phyloP scores from a whole-genome alignment of 805 yeast genomes.

The Nakazawaea wyomingensis region DNA sequence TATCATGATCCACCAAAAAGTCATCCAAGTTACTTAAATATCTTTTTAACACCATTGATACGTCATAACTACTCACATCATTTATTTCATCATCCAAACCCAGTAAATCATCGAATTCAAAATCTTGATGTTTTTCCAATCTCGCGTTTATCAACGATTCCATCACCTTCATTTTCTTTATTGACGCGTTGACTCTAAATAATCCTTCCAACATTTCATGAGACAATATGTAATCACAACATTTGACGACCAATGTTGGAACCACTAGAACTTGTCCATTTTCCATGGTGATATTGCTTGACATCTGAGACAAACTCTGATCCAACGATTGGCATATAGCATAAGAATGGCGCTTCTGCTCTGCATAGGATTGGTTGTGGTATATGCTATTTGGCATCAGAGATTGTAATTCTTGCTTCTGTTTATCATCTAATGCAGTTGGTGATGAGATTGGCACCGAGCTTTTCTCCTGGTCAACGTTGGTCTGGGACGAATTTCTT shows the following conservation, averaged over 20 bases:
- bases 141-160: conserved; percentile 21
- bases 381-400: conserved; percentile 3
- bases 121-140: not conserved
- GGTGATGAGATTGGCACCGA: conserved; percentile 6
- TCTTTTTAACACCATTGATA: conserved; percentile 31
- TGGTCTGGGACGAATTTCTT: not conserved
- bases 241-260: conserved; percentile 27
- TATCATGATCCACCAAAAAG: conserved; percentile 23
- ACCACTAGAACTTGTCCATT: conserved; percentile 14
- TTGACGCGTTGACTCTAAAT: conserved; percentile 32
- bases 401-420: not conserved
- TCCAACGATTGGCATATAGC: conserved; percentile 6
- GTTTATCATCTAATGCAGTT: not conserved
- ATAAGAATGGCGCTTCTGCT: conserved; percentile 4
- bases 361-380: conserved; percentile 2
- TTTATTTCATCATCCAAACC: conserved; percentile 17
- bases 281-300: not conserved
- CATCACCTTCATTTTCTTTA: conserved; percentile 26
- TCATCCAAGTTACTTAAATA: conserved; percentile 27
- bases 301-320: not conserved
- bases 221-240: conserved; percentile 23
- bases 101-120: conserved; percentile 15
- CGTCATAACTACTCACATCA: conserved; percentile 26
- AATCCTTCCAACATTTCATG: conserved; percentile 27
- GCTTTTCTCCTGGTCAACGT: not conserved